Evolutionary conservation across 1,284 basidiomycete species (phyloP), one percentile per base, ranked within the genome.

Genomic region (Leccinum fuscescens): DNA sequence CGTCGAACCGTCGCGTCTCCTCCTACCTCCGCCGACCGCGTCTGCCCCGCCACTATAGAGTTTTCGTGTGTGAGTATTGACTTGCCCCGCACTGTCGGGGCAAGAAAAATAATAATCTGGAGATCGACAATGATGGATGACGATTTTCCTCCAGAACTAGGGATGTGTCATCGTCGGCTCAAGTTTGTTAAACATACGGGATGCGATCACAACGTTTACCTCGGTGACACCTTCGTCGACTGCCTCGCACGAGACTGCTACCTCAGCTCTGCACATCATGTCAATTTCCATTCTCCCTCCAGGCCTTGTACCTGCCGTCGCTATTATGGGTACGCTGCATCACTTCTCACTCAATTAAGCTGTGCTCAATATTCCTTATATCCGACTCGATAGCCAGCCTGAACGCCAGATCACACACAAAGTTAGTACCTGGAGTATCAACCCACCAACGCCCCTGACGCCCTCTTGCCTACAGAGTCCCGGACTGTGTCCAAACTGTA

Each of bases 81-180:
- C 42, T 44, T 44, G 42, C 11, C 42, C 49, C 46, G 27, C 49
- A 51, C 27, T 52, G 24, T 52, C 51, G 51, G 29, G 51, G 12
- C 17, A 44, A 44, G 42, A 44, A 44, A 44, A 20, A 44, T 37
- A 44, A 52, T 33, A 22, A 33, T 29, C 22, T 49, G 14, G 22
- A 49, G 48, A 49, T 49, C 17, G 46, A 24, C 11, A 7, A 15
- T 49, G 48, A 49, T 49, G 22, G 48, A 51, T 51, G 49, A 51
- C 22, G 22, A 51, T 29, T 22, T 20, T 37, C 33, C 14, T 29
- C 15, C 20, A 54, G 17, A 27, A 29, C 49, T 20, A 53, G 15
- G 52, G 55, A 89, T 89, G 87, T 89, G 88, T 77, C 82, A 85
- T 74, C 81, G 86, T 63, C 77, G 76, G 60, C 80, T 89, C 68